Percentiles rank a stretch among this genome's conserved stretches.
These are phyloP conservation scores for Pisolithus thermaeus DNA, from an alignment of 1,284 basidiomycete species.

Conservation along the genomic window DNA sequence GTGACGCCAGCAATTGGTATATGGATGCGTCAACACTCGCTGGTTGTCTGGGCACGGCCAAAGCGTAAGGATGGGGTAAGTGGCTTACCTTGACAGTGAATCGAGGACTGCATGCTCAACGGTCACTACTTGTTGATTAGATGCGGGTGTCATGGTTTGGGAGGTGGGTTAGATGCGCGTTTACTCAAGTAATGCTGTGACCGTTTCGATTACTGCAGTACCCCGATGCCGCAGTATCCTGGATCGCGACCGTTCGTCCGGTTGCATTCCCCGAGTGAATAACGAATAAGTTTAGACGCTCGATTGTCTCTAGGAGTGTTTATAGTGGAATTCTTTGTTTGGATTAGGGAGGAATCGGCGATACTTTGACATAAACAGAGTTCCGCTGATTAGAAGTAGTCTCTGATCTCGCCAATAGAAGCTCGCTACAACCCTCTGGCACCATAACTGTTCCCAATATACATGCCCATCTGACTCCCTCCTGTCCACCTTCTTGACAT, in stretches of 20 bases:
- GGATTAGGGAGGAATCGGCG: too few species aligned
- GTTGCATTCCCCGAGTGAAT: conserved; percentile 35
- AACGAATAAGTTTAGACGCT: background rate
- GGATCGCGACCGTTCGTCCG: conserved; percentile 44
- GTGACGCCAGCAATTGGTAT: conserved; percentile 41
- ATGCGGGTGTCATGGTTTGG: conserved; percentile 47
- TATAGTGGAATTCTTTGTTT: too few species aligned
- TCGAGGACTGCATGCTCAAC: background rate
- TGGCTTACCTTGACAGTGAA: background rate
- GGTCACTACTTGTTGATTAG: conserved; percentile 15
- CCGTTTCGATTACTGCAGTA: conserved; percentile 20
- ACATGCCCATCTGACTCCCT: too few species aligned
- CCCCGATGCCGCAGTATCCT: conserved; percentile 40
- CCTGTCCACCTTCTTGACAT: too few species aligned
- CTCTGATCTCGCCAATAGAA: too few species aligned
- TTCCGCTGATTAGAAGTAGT: too few species aligned
- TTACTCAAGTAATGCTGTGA: background rate
- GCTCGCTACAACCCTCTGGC: too few species aligned
- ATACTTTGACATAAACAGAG: too few species aligned
- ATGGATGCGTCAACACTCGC: conserved; percentile 40
- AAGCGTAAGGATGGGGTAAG: conserved; percentile 41
- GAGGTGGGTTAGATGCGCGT: conserved; percentile 27
- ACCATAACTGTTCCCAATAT: too few species aligned
- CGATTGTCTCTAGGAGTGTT: too few species aligned
- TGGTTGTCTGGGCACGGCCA: conserved; percentile 37